Evolutionary conservation across 306 rosid species (phyloP), one percentile per base, ranked within the genome.

Genomic region (Malus sieversii): DNA sequence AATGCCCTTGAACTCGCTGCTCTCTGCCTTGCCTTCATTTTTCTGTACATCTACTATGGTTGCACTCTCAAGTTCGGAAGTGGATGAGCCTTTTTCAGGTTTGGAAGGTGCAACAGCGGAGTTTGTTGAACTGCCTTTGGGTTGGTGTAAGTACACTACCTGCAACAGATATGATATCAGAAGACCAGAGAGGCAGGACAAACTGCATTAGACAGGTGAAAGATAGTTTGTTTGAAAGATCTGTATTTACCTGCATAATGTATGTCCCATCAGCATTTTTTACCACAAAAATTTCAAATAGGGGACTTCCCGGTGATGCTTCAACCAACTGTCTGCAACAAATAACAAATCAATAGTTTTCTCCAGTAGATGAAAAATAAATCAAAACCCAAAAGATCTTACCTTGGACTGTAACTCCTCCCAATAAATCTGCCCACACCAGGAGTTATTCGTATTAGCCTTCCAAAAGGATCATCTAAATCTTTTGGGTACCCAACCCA

Each of bases 401-500:
- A 88, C 99, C 96, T 90, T 40, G 98, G 95, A 83, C 95, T 90
- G 86, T 87, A 93, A 84, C 89, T 88, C 82, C 78, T 88, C 73
- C 96, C 97, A 62, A 96, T 71, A 51, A 92, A 96, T 84, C 88
- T 89, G 33, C 99, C 99, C 88, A 96, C 86, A 27, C 90, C 87
- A 35, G 99, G 99, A 82, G 92, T 90, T 58, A 96, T 77, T n/a
- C 79, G 96, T 72, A 96, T 78, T 63, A 96, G 75, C 82, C 97
- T 86, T 64, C 98, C 99, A 81, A 90, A 92, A 33, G 99, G 99
- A 76, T 92, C 89, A n/a, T 87, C 96, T 40, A 94, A 85, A 71
- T 85, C 89, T 86, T 90, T 87, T 40, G 99, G 87, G 90, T 84
- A 92, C 75, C 99, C 99, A 25, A 92, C 98, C 98, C 98, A 96